Conservation (phyloP, 2,329 filamentous ascomycete species). For the Aspergillus fumigatus region DNA sequence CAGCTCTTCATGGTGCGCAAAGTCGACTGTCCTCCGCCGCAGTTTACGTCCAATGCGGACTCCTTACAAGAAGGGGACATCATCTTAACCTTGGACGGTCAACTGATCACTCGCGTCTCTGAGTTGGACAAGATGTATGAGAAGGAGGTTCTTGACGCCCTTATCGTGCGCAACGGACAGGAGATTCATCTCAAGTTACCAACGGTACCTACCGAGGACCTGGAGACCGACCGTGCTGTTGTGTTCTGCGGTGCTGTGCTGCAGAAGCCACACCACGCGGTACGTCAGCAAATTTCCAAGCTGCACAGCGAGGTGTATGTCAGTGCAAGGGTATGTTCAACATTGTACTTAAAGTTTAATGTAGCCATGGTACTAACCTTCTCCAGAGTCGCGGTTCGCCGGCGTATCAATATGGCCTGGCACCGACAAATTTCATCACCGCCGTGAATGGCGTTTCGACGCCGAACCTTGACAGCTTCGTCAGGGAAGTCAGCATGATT, state of each 20-base stretch:
- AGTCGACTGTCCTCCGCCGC: conserved; percentile 59
- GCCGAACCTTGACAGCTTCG: conserved; percentile 73
- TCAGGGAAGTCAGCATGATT: conserved; percentile 77
- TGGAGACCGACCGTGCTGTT: conserved; percentile 88
- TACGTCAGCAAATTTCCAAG: conserved; percentile 94
- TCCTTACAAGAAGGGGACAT: conserved; percentile 86
- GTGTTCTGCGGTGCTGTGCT: conserved; percentile 93
- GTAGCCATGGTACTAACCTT: conserved; percentile 6
- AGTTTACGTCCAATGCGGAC: conserved; percentile 43
- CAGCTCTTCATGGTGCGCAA: conserved; percentile 99
- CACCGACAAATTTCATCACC: conserved; percentile 95
- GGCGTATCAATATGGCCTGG: conserved; percentile 83
- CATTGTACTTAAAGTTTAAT: not conserved
- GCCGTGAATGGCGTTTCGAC: conserved; percentile 89
- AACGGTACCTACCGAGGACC: conserved; percentile 81
- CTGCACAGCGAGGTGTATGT: conserved; percentile 96
- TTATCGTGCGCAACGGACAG: conserved; percentile 79
- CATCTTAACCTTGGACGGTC: conserved; percentile 82
- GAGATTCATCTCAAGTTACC: conserved; percentile 73
- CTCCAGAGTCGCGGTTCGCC: conserved; percentile 67
- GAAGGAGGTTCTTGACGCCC: conserved; percentile 73
- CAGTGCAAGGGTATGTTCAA: conserved; percentile 59
- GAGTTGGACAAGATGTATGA: conserved; percentile 97
- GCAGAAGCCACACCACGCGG: conserved; percentile 90
- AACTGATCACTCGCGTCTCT: conserved; percentile 86